Base-by-base conservation (phyloP, 805 yeast species). In the Cyberlindnera japonica region DNA sequence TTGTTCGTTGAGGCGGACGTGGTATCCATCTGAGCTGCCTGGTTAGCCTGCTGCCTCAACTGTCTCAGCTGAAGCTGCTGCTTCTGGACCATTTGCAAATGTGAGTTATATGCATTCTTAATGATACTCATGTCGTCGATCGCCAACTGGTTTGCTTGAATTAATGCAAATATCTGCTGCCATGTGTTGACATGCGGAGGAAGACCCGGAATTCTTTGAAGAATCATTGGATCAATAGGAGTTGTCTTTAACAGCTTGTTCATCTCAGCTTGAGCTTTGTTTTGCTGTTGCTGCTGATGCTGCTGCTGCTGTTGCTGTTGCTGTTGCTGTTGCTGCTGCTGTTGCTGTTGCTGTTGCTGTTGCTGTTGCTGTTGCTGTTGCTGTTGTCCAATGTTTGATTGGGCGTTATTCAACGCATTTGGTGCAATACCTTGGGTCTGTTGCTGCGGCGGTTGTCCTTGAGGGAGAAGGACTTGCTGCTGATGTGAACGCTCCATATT, bases 171-270 rank as follows among this genome's bases (percentile, higher is more conserved):
- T 21, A 87, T 77, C 56, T 80, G 85, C 17, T 78, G 75, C 96
- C 96, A 89, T 6, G 95, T 85, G 50, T 75, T 81, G 21, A 81
- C 81, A 36, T 79, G 82, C 12, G 81, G 81, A 0, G 96, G 96
- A 24, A 87, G 67, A 34, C 75, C 81, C 9, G 95, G 95, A 34
- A 87, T 74, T 52, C 76, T 76, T 38, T 73, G 69, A 16, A 87
- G 62, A 19, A 87, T 59, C 3, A 77, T 75, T 13, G 74, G 75
- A 1, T 95, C 95, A 37, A 89, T 86, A 3, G 86, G 88, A 3
- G 78, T 65, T 31, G 76, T 77, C 46, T 81, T 75, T 56, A 85
- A 28, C 21, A 45, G 10, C 16, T 39, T 63, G 41, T 71, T 75
- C 22, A 68, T 54, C 25, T 59, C 69, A 48, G 72, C 5, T 11